Evolutionary conservation across 23 red algal genomes (phyloP).

Genomic region (Pyropia haitanensis): DNA sequence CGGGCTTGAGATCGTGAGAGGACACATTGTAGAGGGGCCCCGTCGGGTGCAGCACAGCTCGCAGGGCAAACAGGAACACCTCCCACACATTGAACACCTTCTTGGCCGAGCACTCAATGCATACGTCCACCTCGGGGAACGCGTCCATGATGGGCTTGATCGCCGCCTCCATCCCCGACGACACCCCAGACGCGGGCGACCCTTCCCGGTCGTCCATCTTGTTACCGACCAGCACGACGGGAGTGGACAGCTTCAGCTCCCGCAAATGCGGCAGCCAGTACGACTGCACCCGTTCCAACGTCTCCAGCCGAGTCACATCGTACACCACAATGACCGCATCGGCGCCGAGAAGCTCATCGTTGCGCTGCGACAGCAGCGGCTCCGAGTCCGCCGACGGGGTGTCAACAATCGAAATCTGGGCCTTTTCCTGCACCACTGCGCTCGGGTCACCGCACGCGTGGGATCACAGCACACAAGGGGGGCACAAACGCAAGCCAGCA

Average conservation of each 20-base stretch:
- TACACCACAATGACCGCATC: conserved; percentile 96
- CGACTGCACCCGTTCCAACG: conserved; percentile 47
- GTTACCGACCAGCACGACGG: conserved; percentile 92
- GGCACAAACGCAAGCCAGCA: no score
- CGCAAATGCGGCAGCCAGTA: conserved; percentile 77
- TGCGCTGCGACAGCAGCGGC: conserved; percentile 12
- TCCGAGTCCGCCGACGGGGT: conserved; percentile 51
- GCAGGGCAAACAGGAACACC: conserved; percentile 96
- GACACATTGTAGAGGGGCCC: conserved; percentile 84
- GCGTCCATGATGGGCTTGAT: conserved; percentile 99
- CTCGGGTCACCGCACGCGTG: no score
- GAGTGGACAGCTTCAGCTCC: conserved; percentile 26
- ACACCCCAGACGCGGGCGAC: conserved; percentile 31
- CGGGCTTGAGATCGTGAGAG: conserved; percentile 48
- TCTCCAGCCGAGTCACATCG: conserved; percentile 53
- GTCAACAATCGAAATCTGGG: conserved; percentile 90
- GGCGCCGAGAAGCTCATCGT: conserved; percentile 52
- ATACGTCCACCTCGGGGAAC: conserved; percentile 82
- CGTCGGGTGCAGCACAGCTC: conserved; percentile 90
- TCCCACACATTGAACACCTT: conserved; percentile 90
- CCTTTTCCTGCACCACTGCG: no score
- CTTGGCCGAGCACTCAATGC: conserved; percentile 96
- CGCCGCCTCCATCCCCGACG: conserved; percentile 66
- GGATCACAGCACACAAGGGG: no score
- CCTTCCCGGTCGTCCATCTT: conserved; percentile 82